Conservation (phyloP, 2,329 filamentous ascomycete species). For the Penicillium sp. region DNA sequence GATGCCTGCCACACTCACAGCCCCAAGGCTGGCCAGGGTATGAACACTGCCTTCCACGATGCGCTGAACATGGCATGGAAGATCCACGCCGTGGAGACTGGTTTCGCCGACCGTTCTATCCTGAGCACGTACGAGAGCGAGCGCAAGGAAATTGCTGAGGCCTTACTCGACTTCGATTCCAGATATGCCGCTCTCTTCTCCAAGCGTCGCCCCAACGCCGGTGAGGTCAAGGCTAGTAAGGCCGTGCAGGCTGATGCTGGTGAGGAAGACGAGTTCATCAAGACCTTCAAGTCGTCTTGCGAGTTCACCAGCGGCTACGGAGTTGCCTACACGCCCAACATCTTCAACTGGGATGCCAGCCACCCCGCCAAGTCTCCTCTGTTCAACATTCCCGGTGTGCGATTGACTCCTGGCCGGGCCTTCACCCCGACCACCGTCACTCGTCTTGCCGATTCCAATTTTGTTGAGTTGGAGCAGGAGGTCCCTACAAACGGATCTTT, state of each 20-base stretch:
- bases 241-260: constrained; percentile 23
- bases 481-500: constrained; percentile 84
- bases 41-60: constrained; percentile 57
- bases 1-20: constrained; percentile 62
- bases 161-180: constrained; percentile 78
- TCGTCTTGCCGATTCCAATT: constrained; percentile 80
- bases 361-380: constrained; percentile 68
- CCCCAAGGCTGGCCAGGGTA: constrained; percentile 62
- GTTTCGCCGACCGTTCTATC: constrained; percentile 69
- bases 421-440: constrained; percentile 78
- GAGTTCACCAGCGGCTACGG: constrained; percentile 92
- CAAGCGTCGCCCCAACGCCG: constrained; percentile 65
- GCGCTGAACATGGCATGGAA: constrained; percentile 94
- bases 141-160: constrained; percentile 78
- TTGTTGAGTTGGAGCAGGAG: constrained; percentile 85
- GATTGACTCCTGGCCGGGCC: constrained; percentile 67
- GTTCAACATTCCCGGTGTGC: constrained; percentile 62
- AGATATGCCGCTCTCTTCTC: constrained; percentile 89
- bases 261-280: constrained; percentile 68
- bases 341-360: constrained; percentile 72
- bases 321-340: constrained; percentile 76
- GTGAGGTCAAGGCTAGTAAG: constrained; percentile 64
- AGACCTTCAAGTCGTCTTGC: constrained; percentile 84
- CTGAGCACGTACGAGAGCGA: constrained; percentile 84
- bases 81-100: constrained; percentile 81